These are phyloP conservation scores for Hymenotorrendiella dingleyae DNA, from an alignment of 2,329 filamentous ascomycete genomes.

Conservation along the genomic window DNA sequence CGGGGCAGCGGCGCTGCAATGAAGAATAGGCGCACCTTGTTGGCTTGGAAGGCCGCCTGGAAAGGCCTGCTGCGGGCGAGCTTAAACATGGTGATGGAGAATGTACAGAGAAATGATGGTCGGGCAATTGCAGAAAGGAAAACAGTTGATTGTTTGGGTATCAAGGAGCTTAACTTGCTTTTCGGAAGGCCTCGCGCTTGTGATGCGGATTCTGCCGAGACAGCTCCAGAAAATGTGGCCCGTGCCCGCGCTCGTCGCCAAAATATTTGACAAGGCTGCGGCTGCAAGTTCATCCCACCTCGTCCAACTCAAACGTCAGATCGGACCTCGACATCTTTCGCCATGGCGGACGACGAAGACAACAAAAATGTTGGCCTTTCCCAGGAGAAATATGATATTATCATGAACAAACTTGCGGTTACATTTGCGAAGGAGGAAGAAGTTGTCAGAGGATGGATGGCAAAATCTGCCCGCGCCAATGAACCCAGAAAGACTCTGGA, in stretches of 20 bases:
- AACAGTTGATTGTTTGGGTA: conserved; percentile 14
- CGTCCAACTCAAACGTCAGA: conserved; percentile 1
- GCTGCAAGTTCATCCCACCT: conserved; percentile 2
- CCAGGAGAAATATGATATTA: conserved; percentile 26
- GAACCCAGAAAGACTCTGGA: conserved; percentile 25
- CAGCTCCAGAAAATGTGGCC: background rate
- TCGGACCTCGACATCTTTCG: background rate
- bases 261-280: background rate
- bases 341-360: conserved; percentile 19
- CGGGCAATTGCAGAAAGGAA: conserved; percentile 23
- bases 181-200: conserved; percentile 20
- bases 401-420: conserved; percentile 29
- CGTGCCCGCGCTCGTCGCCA: background rate
- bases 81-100: conserved; percentile 68
- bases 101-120: conserved; percentile 18
- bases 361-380: conserved; percentile 19
- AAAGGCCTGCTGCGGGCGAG: conserved; percentile 76
- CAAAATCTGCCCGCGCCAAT: conserved; percentile 18
- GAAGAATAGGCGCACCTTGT: conserved; percentile 54
- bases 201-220: conserved; percentile 14
- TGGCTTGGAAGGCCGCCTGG: conserved; percentile 71
- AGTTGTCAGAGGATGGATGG: conserved; percentile 29
- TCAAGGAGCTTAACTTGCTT: conserved; percentile 11
- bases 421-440: conserved; percentile 29
- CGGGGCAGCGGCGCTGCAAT: conserved; percentile 12